Evolutionary conservation across 345 rosid species (phyloP).

Genomic region (Erodium maritimum): DNA sequence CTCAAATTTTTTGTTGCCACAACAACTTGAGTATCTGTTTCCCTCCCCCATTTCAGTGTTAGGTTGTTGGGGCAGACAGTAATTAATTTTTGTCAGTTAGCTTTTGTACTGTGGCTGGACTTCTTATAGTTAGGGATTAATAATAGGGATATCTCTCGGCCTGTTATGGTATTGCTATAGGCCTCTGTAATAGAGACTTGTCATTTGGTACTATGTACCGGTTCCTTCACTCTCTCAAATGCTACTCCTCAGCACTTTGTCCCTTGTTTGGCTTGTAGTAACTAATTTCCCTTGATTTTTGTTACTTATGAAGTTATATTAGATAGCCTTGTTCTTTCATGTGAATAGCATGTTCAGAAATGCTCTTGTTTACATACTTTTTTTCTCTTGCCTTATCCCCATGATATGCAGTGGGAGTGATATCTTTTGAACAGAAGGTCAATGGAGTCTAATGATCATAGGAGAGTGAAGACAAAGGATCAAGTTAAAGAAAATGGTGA

Average conservation of each 20-base stretch:
- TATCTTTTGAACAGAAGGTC: constrained; percentile 9
- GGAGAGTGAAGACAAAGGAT: constrained; percentile 41
- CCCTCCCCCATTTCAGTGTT: background rate
- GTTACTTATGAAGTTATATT: background rate
- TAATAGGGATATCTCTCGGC: too few species aligned
- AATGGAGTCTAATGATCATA: constrained; percentile 59
- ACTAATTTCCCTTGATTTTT: background rate
- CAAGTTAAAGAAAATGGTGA: constrained; percentile 47
- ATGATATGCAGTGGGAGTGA: constrained; percentile 20
- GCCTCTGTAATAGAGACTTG: background rate
- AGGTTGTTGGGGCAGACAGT: background rate
- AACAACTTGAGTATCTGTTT: background rate
- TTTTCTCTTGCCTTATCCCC: background rate
- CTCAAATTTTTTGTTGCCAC: background rate
- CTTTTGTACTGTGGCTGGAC: background rate
- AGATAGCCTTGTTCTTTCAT: background rate
- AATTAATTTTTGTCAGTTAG: background rate
- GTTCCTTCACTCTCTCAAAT: background rate
- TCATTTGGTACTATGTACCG: background rate
- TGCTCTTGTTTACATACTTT: background rate
- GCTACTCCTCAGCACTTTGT: background rate
- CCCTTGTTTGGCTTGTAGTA: background rate
- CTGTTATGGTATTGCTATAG: too few species aligned
- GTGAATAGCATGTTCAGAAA: background rate
- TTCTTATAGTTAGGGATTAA: too few species aligned